These are phyloP conservation scores for Trametes coccinea DNA, from an alignment of 768 basidiomycete genomes.

Conservation along the genomic window DNA sequence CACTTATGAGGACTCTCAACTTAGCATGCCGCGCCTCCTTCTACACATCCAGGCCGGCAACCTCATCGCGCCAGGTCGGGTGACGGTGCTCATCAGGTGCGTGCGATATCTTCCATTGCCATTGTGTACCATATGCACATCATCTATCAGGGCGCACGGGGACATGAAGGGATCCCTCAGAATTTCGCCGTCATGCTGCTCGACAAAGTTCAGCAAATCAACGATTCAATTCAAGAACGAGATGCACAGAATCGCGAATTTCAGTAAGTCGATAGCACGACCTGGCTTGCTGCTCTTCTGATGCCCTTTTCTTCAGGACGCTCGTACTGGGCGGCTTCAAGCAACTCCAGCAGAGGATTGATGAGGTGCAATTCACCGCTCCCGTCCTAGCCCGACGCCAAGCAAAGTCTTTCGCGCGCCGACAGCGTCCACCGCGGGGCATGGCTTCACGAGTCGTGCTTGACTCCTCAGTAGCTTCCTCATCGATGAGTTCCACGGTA, in stretches of 20 bases:
- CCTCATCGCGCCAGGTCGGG: too few relatives aligned
- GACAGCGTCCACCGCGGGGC: background rate
- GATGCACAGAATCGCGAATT: background rate
- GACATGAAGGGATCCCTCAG: background rate
- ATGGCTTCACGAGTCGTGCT: background rate
- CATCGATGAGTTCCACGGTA: background rate
- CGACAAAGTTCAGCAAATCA: background rate
- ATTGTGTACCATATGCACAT: too few relatives aligned
- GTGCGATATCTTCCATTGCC: too few relatives aligned
- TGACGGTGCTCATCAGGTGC: too few relatives aligned
- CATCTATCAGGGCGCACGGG: too few relatives aligned
- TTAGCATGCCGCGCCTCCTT: too few relatives aligned
- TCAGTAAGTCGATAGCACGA: background rate
- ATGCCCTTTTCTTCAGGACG: background rate
- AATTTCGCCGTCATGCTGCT: conserved; percentile 1
- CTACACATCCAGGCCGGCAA: too few relatives aligned
- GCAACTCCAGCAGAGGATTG: background rate
- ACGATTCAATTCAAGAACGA: background rate
- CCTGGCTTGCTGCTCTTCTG: background rate
- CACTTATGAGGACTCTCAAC: too few relatives aligned
- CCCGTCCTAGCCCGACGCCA: background rate
- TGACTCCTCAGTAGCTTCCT: background rate
- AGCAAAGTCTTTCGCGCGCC: background rate
- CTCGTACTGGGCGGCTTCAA: background rate
- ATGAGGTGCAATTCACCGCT: background rate